Evolutionary conservation across 352 stramenopile species (phyloP), one percentile per base, ranked within the genome.

Genomic region (Discostella stelligera): DNA sequence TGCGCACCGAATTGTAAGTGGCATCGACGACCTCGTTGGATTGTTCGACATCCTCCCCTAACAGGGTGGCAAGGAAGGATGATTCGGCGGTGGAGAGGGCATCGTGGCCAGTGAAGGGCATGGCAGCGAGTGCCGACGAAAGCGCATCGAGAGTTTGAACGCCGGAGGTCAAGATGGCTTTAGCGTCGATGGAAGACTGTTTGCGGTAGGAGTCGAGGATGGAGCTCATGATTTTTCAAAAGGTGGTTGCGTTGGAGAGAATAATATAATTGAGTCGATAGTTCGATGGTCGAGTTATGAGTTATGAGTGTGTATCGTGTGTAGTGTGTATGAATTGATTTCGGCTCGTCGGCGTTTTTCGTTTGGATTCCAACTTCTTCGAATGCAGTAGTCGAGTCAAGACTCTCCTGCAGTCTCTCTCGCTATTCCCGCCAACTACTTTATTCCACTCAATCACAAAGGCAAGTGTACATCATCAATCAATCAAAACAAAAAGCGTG

Each of bases 111-210:
- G 30, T 14, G 55, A 62, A 66, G 20, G 71, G 67, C 7, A 75
- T 54, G 25, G 70, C 27, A 48, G 59, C 37, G 30, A 83, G 55
- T 7, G 68, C 27, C 13, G 64, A 39, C 1, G 49, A 59, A 44
- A 83, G 59, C 7, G 69, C 23, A 27, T 70, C 60, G 16, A 79
- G 65, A 58, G 60, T 76, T 16, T 25, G 18, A 37, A 72, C 30
- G 39, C 69, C 76, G n/a, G 48, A 67, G 37, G 65, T 41, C 21
- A 83, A 55, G 44, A 83, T 83, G 46, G 52, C n/a, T 68, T 83
- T 79, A 56, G 71, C 76, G 37, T 79, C 76, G 49, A n/a, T 56
- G 59, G 52, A 11, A 21, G 73, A 81, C 30, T 71, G 21, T 8
- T 58, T 50, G 49, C 73, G 73, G 52, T 73, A 49, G 18, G 56